Base-by-base conservation (phyloP, 1,284 basidiomycete genomes). In the Ceratobasidium theobromae region DNA sequence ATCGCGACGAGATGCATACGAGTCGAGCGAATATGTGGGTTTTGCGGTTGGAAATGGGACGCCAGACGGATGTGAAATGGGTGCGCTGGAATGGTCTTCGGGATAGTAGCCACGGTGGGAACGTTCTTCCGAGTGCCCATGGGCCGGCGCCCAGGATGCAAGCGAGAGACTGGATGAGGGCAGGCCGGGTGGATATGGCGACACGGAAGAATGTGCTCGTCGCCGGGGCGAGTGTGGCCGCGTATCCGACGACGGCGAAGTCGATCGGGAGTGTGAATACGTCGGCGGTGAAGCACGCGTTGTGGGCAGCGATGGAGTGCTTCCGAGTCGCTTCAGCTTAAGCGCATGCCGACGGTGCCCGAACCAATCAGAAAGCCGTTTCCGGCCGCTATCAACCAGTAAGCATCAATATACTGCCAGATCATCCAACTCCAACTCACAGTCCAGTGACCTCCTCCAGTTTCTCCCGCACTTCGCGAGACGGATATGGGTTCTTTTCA, bases 361-460 rank as follows among this genome's bases (percentile, higher is more conserved):
- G 55, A 60, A 60, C 55, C 55, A 60, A 60, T 60, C 55, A 35
- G 55, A 60, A 14, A 60, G 55, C 4, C 55, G 55, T 48, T 60
- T 60, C 11, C 55, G 55, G 30, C 55, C 55, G 12, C 55, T 60
- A 21, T 28, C 33, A 12, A 60, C 6, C 32, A 18, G 25, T 9
- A 21, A 48, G 32, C 43, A 60, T 12, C n/a, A n/a, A n/a, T n/a
- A n/a, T n/a, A n/a, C n/a, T n/a, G n/a, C n/a, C n/a, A n/a, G n/a
- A n/a, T n/a, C n/a, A n/a, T n/a, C 32, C 27, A 49, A 18, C 8
- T 14, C n/a, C 3, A 16, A 48, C 55, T 60, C 35, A 60, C 55
- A 60, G 55, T 33, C 55, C 55, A 18, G 55, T 60, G 28, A 60
- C 45, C 43, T 60, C 55, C 23, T 60, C 55, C 1, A 60, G 55